These are phyloP conservation scores for Jackrogersella multiformis DNA, from an alignment of 495 filamentous ascomycete genomes.

Conservation along the genomic window DNA sequence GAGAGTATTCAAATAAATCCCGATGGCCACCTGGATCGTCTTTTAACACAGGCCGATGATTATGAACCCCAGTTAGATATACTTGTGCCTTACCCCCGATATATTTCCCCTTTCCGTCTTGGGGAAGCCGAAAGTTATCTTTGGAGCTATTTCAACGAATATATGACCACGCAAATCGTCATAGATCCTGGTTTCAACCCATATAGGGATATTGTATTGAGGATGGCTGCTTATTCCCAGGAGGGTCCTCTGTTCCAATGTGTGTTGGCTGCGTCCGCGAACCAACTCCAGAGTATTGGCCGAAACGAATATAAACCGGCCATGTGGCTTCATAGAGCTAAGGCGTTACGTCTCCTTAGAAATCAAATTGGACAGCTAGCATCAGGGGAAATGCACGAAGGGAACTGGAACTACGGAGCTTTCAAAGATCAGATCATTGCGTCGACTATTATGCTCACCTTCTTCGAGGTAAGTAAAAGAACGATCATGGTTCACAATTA, in stretches of 20 bases:
- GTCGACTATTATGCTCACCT: conserved; percentile 34
- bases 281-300: conserved; percentile 31
- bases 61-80: neutral
- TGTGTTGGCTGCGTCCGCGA: conserved; percentile 31
- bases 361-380: conserved; percentile 12
- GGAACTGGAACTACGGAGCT: neutral
- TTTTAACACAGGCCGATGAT: neutral
- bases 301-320: conserved; percentile 26
- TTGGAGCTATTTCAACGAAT: conserved; percentile 29
- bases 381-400: neutral
- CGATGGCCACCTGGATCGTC: neutral
- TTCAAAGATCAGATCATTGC: conserved; percentile 35
- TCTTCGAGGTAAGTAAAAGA: conserved; percentile 30
- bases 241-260: conserved; percentile 35
- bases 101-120: conserved; percentile 25
- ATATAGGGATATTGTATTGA: conserved; percentile 28
- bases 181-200: conserved; percentile 33
- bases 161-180: conserved; percentile 27
- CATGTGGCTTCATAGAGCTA: conserved; percentile 34
- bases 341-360: conserved; percentile 30
- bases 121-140: conserved; percentile 29
- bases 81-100: conserved; percentile 18
- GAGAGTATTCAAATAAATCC: neutral
- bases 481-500: neutral
- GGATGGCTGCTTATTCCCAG: conserved; percentile 24